These are phyloP conservation scores for Dioscorea alata DNA, from an alignment of 106 monocot species.

Conservation along the genomic window DNA sequence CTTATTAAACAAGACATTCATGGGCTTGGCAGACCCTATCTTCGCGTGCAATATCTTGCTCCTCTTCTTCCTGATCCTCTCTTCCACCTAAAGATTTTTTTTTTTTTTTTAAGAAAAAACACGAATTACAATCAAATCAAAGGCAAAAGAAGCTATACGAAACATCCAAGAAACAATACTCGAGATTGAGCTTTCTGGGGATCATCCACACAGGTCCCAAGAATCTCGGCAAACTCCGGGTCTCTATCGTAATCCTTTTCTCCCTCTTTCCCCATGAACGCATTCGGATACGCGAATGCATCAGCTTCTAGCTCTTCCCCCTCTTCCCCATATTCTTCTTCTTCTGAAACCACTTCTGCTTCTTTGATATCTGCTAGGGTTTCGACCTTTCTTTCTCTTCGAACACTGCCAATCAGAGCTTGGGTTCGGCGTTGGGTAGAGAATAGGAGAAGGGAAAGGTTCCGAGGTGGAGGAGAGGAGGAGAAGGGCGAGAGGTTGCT, in stretches of 20 bases:
- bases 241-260: constrained; percentile 66
- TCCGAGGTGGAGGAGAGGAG: neutral
- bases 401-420: neutral
- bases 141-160: constrained; percentile 4
- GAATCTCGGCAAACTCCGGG: constrained; percentile 84
- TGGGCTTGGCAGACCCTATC: constrained; percentile 61
- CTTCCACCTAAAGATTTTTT: constrained; percentile 65
- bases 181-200: constrained; percentile 74
- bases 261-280: constrained; percentile 24
- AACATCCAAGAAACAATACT: constrained; percentile 12
- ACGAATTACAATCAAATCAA: neutral
- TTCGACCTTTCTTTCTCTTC: neutral
- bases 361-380: constrained; percentile 1
- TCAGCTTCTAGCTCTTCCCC: constrained; percentile 10
- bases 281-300: constrained; percentile 12
- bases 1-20: constrained; percentile 84
- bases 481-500: neutral
- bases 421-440: neutral
- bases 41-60: constrained; percentile 76
- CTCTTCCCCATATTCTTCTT: constrained; percentile 6
- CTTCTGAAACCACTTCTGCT: constrained; percentile 10
- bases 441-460: neutral
- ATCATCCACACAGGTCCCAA: constrained; percentile 73
- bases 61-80: constrained; percentile 87
- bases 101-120: no score